phyloP scores from a whole-genome alignment of 1,139 yeast genomes.

The Protomyces arabidopsidicola region DNA sequence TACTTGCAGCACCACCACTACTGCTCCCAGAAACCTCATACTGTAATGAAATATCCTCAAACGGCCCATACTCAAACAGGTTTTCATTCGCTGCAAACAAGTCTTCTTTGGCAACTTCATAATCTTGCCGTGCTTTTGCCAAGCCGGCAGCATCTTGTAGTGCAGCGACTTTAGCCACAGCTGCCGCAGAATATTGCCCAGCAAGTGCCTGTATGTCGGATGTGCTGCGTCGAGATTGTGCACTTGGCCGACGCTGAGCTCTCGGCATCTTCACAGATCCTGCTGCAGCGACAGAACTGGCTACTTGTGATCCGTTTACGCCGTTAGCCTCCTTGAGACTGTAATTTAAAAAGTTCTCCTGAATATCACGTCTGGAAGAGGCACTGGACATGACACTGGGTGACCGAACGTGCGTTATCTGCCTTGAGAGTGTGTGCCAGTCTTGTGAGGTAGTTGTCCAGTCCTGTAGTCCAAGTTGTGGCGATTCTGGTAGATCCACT shows the following conservation, averaged over 20 bases:
- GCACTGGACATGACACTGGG: not conserved
- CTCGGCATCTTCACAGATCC: not conserved
- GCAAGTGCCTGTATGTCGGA: not conserved
- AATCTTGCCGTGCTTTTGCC: not conserved
- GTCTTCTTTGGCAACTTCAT: not conserved
- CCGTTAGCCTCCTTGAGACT: not conserved
- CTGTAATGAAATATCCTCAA: constrained; percentile 2
- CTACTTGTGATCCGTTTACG: not conserved
- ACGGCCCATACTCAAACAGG: constrained; percentile 23
- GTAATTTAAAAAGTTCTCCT: not conserved
- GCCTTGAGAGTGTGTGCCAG: not conserved
- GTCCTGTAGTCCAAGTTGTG: not conserved
- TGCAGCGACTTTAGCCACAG: not conserved
- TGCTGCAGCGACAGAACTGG: not conserved
- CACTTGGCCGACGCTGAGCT: not conserved
- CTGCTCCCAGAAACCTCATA: not conserved
- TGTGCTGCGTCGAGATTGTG: not conserved
- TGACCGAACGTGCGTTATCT: not conserved
- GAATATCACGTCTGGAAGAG: not conserved
- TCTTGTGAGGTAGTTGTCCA: not conserved
- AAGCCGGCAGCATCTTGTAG: not conserved
- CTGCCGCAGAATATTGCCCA: not conserved
- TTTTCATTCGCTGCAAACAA: not conserved
- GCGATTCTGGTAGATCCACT: not conserved
- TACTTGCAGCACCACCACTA: not conserved